Conservation (phyloP, 2,329 filamentous ascomycete species). For the Sordariomycetes sp. region DNA sequence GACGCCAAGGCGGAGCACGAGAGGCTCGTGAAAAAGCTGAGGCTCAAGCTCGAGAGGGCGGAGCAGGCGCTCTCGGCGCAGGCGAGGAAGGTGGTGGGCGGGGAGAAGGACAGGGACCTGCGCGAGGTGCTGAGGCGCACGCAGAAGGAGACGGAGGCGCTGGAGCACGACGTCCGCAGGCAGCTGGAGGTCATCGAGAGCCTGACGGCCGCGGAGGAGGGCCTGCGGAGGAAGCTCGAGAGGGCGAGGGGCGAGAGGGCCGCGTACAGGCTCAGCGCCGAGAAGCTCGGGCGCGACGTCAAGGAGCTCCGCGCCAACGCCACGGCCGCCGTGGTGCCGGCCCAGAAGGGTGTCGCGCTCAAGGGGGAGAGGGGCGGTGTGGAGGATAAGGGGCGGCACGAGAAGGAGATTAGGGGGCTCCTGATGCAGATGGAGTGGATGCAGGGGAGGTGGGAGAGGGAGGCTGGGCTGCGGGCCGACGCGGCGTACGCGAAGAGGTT, state of each 20-base stretch:
- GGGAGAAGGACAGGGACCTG: conserved; percentile 47
- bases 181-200: conserved; percentile 55
- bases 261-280: conserved; percentile 39
- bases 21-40: conserved; percentile 29
- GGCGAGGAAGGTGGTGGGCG: conserved; percentile 16
- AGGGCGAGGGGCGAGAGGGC: conserved; percentile 57
- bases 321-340: neutral
- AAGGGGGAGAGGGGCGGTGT: neutral
- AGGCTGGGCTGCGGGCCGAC: conserved; percentile 69
- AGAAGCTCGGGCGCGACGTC: conserved; percentile 43
- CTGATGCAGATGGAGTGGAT: conserved; percentile 88
- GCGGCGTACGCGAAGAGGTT: conserved; percentile 82
- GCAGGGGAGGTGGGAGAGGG: conserved; percentile 68
- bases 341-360: neutral
- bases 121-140: conserved; percentile 50
- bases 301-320: conserved; percentile 27
- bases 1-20: conserved; percentile 32
- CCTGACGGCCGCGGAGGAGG: conserved; percentile 43
- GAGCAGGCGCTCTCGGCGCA: conserved; percentile 24
- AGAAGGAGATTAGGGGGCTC: conserved; percentile 70
- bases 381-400: conserved; percentile 50
- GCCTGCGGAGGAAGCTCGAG: conserved; percentile 57
- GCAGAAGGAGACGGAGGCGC: conserved; percentile 53
- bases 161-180: conserved; percentile 63
- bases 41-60: conserved; percentile 39